Percentiles rank a stretch among this genome's conserved stretches.
Conservation (phyloP, 1,284 basidiomycete species). For the Ustilago bromivora region DNA sequence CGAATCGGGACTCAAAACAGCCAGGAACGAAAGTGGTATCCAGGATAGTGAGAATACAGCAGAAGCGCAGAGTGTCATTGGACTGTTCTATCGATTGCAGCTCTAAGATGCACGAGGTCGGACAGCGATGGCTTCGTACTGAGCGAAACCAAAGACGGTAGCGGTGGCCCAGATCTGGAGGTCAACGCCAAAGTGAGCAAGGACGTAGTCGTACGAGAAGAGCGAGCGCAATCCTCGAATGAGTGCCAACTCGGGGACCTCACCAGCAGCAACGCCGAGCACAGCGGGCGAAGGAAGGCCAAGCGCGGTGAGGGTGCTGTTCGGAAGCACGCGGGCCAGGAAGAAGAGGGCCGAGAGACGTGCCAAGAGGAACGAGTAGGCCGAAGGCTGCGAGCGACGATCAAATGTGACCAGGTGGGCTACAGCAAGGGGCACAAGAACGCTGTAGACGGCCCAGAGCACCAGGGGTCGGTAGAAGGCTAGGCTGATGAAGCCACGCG, state of each 20-base stretch:
- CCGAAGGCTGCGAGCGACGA: slow-evolving; percentile 51
- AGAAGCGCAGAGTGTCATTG: background rate
- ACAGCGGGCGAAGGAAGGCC: slow-evolving; percentile 38
- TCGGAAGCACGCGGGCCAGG: slow-evolving; percentile 42
- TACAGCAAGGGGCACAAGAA: slow-evolving; percentile 51
- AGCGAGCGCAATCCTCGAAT: slow-evolving; percentile 33
- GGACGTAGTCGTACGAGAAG: slow-evolving; percentile 52
- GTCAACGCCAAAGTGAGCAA: slow-evolving; percentile 43
- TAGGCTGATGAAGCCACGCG: slow-evolving; percentile 39
- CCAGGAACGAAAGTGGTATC: slow-evolving; percentile 7
- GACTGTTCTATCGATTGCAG: background rate
- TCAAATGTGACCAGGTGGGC: slow-evolving; percentile 62
- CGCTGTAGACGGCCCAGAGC: slow-evolving; percentile 59
- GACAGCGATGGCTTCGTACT: slow-evolving; percentile 51
- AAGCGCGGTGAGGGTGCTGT: slow-evolving; percentile 39
- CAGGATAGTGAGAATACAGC: slow-evolving; percentile 24
- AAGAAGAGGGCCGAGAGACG: slow-evolving; percentile 58
- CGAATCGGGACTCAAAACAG: slow-evolving; percentile 2
- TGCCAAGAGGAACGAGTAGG: slow-evolving; percentile 54
- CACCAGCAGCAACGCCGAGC: slow-evolving; percentile 56
- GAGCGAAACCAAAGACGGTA: slow-evolving; percentile 49
- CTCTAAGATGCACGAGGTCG: slow-evolving; percentile 47
- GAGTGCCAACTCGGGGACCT: slow-evolving; percentile 43
- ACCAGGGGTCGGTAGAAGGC: slow-evolving; percentile 56
- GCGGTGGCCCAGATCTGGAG: slow-evolving; percentile 58